Evolutionary conservation across 371 early-diverging fungal genomes (phyloP).

Genomic region (Blakeslea trispora): DNA sequence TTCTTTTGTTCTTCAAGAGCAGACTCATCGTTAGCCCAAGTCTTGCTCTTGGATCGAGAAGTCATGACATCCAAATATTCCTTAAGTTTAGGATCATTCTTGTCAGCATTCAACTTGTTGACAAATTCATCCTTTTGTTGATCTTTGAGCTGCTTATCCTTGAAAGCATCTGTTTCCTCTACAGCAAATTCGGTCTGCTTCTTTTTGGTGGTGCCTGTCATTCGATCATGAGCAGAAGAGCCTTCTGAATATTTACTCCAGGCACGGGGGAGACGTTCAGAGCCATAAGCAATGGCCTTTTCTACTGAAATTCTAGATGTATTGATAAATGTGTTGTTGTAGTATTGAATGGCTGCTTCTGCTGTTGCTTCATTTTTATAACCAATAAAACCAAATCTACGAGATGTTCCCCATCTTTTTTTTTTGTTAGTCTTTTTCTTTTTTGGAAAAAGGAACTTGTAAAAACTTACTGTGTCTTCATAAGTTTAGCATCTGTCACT

Average conservation of each 20-base stretch:
- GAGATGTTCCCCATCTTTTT: conserved; percentile 72
- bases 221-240: conserved; percentile 65
- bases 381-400: conserved; percentile 93
- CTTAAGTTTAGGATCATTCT: conserved; percentile 75
- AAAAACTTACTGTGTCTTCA: conserved; percentile 73
- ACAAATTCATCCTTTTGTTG: conserved; percentile 54
- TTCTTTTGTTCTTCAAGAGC: conserved; percentile 31
- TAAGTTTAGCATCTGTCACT: conserved; percentile 92
- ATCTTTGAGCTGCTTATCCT: conserved; percentile 31
- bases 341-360: conserved; percentile 76
- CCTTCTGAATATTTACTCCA: conserved; percentile 89
- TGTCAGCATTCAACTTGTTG: conserved; percentile 59
- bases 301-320: conserved; percentile 87
- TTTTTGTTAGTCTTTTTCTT: background rate
- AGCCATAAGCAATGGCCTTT: conserved; percentile 82
- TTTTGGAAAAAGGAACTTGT: no score
- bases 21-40: conserved; percentile 93
- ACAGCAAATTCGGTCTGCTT: conserved; percentile 46
- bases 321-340: conserved; percentile 90
- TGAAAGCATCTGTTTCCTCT: conserved; percentile 45
- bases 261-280: conserved; percentile 78
- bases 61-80: conserved; percentile 92
- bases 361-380: conserved; percentile 87
- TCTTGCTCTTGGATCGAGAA: conserved; percentile 72
- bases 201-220: conserved; percentile 28